Evolutionary conservation across 177 flowering plant genomes (phyloP).

Genomic region (Vitis hybrid): DNA sequence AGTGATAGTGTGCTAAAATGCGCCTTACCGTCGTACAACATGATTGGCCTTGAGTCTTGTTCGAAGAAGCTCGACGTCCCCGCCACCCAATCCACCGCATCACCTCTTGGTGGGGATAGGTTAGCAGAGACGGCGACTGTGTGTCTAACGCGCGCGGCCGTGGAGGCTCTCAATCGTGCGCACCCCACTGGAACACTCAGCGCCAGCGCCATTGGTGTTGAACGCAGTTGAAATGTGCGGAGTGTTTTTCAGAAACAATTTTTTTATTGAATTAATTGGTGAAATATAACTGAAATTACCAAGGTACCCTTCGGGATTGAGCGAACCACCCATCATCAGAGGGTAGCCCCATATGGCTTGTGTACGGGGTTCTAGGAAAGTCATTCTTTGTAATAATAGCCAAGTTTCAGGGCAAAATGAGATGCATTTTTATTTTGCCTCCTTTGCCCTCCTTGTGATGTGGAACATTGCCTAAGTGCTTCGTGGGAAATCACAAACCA

Average conservation of each 20-base stretch:
- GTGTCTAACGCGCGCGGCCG: constrained; percentile 19
- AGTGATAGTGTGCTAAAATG: neutral
- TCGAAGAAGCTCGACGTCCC: constrained; percentile 71
- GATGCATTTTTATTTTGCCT: no score
- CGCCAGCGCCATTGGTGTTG: constrained; percentile 25
- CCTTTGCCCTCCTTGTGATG: no score
- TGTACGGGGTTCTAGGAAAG: neutral
- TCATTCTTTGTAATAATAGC: neutral
- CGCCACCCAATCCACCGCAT: constrained; percentile 46
- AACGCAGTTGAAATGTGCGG: no score
- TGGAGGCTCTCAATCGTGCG: constrained; percentile 17
- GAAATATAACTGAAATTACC: neutral
- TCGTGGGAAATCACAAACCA: no score
- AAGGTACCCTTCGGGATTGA: no score
- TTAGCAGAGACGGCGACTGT: constrained; percentile 22
- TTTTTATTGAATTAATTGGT: no score
- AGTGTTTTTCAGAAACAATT: no score
- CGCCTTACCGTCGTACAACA: constrained; percentile 74
- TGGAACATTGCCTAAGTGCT: no score
- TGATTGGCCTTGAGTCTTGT: constrained; percentile 73
- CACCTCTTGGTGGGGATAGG: constrained; percentile 21
- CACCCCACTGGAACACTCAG: constrained; percentile 24
- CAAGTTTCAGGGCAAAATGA: neutral
- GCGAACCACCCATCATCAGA: no score
- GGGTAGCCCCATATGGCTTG: no score